These are phyloP conservation scores for Rubroboletus satanas DNA, from an alignment of 768 basidiomycete genomes.

Conservation along the genomic window DNA sequence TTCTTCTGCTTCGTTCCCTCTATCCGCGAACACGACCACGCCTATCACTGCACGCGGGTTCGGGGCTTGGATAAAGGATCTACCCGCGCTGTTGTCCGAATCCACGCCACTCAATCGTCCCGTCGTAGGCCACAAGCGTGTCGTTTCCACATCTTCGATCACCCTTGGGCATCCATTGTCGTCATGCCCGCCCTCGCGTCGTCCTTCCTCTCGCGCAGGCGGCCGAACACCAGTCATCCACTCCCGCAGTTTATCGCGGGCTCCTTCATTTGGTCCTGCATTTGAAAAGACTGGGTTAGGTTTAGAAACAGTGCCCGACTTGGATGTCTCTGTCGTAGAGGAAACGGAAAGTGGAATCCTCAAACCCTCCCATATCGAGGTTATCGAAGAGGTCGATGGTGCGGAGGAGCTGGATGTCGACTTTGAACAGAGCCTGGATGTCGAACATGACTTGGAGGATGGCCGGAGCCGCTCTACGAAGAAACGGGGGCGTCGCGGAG, in stretches of 20 bases:
- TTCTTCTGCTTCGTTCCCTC: slow-evolving; percentile 41
- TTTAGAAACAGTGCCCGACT: slow-evolving; percentile 47
- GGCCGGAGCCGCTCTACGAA: slow-evolving; percentile 55
- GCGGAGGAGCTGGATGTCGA: slow-evolving; percentile 32
- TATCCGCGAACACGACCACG: slow-evolving; percentile 22
- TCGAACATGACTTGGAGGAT: slow-evolving; percentile 33
- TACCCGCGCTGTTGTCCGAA: slow-evolving; percentile 68
- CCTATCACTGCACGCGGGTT: slow-evolving; percentile 75
- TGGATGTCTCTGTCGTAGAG: slow-evolving; percentile 39
- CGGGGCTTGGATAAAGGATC: slow-evolving; percentile 77
- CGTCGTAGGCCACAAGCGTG: slow-evolving; percentile 47
- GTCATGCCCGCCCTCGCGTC: slow-evolving; percentile 61
- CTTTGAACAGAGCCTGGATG: slow-evolving; percentile 11
- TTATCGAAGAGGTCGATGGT: slow-evolving; percentile 37
- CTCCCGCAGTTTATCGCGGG: slow-evolving; percentile 57
- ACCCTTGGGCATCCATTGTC: slow-evolving; percentile 63
- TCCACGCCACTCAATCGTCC: slow-evolving; percentile 31
- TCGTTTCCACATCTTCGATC: slow-evolving; percentile 52
- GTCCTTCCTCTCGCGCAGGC: slow-evolving; percentile 65
- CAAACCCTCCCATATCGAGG: slow-evolving; percentile 25
- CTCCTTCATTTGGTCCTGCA: slow-evolving; percentile 56
- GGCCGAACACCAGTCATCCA: slow-evolving; percentile 51
- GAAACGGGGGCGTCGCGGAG: slow-evolving; percentile 81
- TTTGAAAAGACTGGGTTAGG: slow-evolving; percentile 43
- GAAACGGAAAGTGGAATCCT: slow-evolving; percentile 38